Evolutionary conservation across 179 eudicot species (phyloP).

Genomic region (Patellifolia procumbens): DNA sequence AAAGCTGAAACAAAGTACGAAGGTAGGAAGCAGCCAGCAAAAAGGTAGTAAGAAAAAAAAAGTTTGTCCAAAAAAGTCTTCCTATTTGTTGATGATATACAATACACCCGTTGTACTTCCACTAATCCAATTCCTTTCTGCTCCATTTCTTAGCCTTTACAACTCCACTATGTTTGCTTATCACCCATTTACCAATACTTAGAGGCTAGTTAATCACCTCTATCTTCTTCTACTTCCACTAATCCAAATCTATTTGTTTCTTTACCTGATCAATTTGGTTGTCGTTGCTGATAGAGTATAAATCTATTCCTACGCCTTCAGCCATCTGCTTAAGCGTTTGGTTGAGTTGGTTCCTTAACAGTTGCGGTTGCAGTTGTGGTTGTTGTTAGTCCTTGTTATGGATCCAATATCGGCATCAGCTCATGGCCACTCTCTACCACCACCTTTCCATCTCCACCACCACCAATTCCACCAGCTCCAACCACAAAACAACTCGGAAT

Average conservation of each 20-base stretch:
- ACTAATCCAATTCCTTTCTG: constrained; percentile 27
- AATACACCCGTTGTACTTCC: constrained; percentile 26
- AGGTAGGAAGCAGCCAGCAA: constrained; percentile 9
- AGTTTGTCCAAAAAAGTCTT: background rate
- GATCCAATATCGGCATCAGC: constrained; percentile 32
- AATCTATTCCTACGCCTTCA: no score
- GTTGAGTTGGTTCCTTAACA: background rate
- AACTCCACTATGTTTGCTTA: constrained; percentile 18
- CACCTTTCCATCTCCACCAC: constrained; percentile 39
- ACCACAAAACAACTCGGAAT: constrained; percentile 23
- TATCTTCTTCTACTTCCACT: no score
- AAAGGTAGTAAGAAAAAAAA: background rate
- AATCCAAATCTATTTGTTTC: background rate
- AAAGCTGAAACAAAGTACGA: background rate
- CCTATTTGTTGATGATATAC: background rate
- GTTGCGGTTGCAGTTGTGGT: background rate
- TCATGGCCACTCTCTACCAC: constrained; percentile 37
- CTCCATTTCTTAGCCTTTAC: constrained; percentile 20
- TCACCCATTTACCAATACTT: background rate
- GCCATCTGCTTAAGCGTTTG: no score
- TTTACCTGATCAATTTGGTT: no score
- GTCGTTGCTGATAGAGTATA: no score
- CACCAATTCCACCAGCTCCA: constrained; percentile 37
- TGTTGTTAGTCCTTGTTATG: constrained; percentile 15
- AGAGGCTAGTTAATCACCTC: background rate